Evolutionary conservation across 1,139 yeast species (phyloP).

Genomic region (Pichia sp.): DNA sequence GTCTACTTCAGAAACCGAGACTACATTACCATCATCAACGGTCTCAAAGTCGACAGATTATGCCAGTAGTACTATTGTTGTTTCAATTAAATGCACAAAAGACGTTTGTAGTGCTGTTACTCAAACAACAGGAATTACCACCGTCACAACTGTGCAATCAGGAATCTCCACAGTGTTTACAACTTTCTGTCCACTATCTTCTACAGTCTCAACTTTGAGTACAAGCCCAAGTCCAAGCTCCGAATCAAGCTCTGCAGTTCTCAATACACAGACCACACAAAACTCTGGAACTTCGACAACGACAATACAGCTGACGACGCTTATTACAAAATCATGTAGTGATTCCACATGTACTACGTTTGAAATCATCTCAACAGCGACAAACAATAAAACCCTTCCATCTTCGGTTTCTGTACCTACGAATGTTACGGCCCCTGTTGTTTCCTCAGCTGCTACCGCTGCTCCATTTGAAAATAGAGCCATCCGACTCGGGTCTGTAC

Average conservation of each 20-base stretch:
- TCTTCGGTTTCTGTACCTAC: not conserved
- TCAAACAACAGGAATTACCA: not conserved
- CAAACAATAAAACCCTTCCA: not conserved
- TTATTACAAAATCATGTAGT: not conserved
- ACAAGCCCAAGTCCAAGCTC: no score
- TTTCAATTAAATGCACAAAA: not conserved
- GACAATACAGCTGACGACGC: not conserved
- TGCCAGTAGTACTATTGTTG: not conserved
- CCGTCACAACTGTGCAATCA: not conserved
- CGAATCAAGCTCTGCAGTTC: no score
- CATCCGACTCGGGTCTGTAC: not conserved
- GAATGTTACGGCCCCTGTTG: not conserved
- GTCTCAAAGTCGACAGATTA: not conserved
- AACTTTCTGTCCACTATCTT: conserved; percentile 4
- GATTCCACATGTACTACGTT: not conserved
- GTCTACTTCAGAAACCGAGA: not conserved
- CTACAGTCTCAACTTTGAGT: not conserved
- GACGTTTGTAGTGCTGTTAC: not conserved
- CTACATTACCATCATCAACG: not conserved
- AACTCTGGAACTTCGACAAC: not conserved
- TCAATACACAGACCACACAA: no score
- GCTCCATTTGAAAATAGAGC: not conserved
- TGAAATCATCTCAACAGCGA: not conserved
- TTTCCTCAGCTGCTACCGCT: not conserved
- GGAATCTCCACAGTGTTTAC: conserved; percentile 4